These are phyloP conservation scores for Sordaria brevicollis DNA, from an alignment of 495 filamentous ascomycete species.

Conservation along the genomic window DNA sequence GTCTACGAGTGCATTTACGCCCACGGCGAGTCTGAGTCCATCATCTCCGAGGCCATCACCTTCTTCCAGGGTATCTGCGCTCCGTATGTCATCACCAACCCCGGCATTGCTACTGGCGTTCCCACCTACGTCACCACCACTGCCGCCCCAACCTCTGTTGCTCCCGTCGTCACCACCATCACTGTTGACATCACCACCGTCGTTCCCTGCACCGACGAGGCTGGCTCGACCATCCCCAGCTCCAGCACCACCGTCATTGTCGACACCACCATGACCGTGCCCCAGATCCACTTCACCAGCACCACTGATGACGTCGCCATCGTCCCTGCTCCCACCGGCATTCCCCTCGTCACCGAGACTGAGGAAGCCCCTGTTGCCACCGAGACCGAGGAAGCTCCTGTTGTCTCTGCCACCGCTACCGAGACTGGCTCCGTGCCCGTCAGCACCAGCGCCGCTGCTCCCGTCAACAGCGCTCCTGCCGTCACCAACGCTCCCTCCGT, in stretches of 20 bases:
- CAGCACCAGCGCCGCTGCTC: slow-evolving; percentile 36
- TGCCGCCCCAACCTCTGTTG: slow-evolving; percentile 33
- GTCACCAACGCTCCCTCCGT: slow-evolving; percentile 11
- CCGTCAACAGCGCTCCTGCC: slow-evolving; percentile 33
- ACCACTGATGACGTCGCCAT: slow-evolving; percentile 34
- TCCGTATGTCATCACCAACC: slow-evolving; percentile 61
- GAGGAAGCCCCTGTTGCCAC: slow-evolving; percentile 12
- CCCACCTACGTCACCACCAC: slow-evolving; percentile 49
- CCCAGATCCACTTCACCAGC: slow-evolving; percentile 62
- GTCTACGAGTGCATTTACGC: slow-evolving; percentile 74
- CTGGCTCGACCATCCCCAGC: slow-evolving; percentile 37
- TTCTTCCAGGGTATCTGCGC: slow-evolving; percentile 93
- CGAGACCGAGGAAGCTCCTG: slow-evolving; percentile 24
- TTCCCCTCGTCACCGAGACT: slow-evolving; percentile 6
- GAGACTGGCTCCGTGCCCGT: slow-evolving; percentile 21
- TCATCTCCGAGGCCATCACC: slow-evolving; percentile 59
- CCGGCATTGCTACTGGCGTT: slow-evolving; percentile 66
- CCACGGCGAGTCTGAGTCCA: slow-evolving; percentile 55
- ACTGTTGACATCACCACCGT: slow-evolving; percentile 41
- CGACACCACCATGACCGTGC: slow-evolving; percentile 55
- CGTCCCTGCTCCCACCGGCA: slow-evolving; percentile 28
- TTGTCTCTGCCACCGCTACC: slow-evolving; percentile 32
- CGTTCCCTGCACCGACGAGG: slow-evolving; percentile 41
- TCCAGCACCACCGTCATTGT: slow-evolving; percentile 44
- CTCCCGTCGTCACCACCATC: slow-evolving; percentile 50